These are phyloP conservation scores for Pythium rishiriense DNA, from an alignment of 352 stramenopile genomes.

Conservation along the genomic window DNA sequence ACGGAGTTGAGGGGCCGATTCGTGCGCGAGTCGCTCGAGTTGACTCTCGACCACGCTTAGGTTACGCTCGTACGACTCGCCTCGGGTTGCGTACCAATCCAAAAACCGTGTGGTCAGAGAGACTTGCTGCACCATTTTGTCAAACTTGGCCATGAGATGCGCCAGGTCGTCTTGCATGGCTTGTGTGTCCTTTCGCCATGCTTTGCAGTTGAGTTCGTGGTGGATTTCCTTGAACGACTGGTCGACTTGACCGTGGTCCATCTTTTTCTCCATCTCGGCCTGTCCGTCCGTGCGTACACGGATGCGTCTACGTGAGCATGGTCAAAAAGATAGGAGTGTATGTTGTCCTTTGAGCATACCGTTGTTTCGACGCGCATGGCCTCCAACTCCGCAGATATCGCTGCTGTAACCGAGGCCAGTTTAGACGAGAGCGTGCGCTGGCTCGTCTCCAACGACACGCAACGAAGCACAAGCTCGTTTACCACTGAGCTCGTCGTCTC, in stretches of 20 bases:
- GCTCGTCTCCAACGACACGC: slow-evolving; percentile 23
- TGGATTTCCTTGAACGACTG: slow-evolving; percentile 15
- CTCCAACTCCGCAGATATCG: slow-evolving; percentile 6
- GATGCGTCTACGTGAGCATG: too few relatives aligned
- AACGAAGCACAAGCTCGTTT: slow-evolving; percentile 24
- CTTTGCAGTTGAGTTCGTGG: slow-evolving; percentile 30
- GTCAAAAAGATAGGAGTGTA: too few relatives aligned
- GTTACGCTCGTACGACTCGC: slow-evolving; percentile 77
- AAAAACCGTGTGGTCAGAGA: slow-evolving; percentile 65
- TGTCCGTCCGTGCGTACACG: neutral
- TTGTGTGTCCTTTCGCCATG: slow-evolving; percentile 29
- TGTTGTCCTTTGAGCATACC: slow-evolving; percentile 4
- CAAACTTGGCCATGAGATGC: slow-evolving; percentile 19
- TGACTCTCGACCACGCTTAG: slow-evolving; percentile 65
- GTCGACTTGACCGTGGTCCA: slow-evolving; percentile 5
- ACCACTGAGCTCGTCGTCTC: neutral
- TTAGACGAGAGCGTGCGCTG: slow-evolving; percentile 27
- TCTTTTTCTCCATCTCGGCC: slow-evolving; percentile 12
- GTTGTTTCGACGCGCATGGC: neutral
- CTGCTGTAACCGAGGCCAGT: slow-evolving; percentile 14
- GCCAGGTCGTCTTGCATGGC: slow-evolving; percentile 10
- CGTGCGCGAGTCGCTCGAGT: slow-evolving; percentile 42
- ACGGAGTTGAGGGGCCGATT: slow-evolving; percentile 39
- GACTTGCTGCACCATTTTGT: slow-evolving; percentile 44
- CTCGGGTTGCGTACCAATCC: slow-evolving; percentile 68